Percentiles rank a stretch among this genome's conserved stretches.
Evolutionary conservation across 108 stramenopile species (phyloP).

Genomic region (Schizochytrium sp.): DNA sequence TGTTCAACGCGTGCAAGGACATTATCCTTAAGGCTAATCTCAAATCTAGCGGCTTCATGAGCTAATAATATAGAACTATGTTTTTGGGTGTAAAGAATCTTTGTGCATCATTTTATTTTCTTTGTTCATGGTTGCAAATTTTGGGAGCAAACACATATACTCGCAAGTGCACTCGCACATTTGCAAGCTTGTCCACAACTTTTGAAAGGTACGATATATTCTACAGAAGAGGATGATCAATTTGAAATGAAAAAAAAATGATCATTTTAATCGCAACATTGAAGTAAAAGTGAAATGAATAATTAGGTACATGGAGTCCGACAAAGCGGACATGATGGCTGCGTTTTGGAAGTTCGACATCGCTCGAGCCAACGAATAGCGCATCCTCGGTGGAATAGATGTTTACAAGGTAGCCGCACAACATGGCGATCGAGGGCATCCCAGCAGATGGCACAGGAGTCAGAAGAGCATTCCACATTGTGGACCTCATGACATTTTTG

Average conservation of each 20-base stretch:
- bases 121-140: too few relatives aligned
- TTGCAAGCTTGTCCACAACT: too few relatives aligned
- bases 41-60: slow-evolving; percentile 73
- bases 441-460: not conserved
- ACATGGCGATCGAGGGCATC: not conserved
- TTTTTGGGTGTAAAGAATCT: too few relatives aligned
- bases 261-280: not conserved
- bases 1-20: slow-evolving; percentile 85
- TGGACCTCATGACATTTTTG: not conserved
- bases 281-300: not conserved
- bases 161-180: too few relatives aligned
- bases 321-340: slow-evolving; percentile 34
- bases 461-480: not conserved
- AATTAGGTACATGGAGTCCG: slow-evolving; percentile 37
- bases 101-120: too few relatives aligned
- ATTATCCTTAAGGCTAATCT: slow-evolving; percentile 81
- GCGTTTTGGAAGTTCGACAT: not conserved
- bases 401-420: not conserved
- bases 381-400: slow-evolving; percentile 40
- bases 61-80: not conserved
- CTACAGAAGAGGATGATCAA: not conserved
- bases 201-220: too few relatives aligned
- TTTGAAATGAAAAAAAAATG: not conserved
- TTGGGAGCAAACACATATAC: too few relatives aligned
- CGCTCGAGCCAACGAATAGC: slow-evolving; percentile 27